Base-by-base conservation (phyloP, 2,329 filamentous ascomycete species). In the Colletotrichum acutatum region DNA sequence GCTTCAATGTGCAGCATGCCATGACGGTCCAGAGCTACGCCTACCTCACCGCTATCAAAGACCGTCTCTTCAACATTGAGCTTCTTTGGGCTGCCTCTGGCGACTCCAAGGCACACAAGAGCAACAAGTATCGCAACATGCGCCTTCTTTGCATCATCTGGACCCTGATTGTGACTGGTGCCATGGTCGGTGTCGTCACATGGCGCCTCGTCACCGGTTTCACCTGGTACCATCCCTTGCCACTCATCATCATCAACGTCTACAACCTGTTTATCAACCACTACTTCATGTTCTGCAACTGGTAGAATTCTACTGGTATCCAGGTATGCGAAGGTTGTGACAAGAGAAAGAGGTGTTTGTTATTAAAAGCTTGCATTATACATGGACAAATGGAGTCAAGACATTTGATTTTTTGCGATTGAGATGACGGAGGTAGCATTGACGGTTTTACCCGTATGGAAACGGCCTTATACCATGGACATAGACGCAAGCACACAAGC, bases 71-170 rank as follows among this genome's bases (percentile, higher is more conserved):
- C 60, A 82, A 82, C 26, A 80, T 80, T 49, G 81, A 82, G 68
- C 78, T 85, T 37, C 77, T 81, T 12, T 84, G 83, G 83, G 82
- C 81, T 1, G 81, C 83, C 0, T 81, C 78, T 2, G 83, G 83
- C 9, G 82, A 84, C 68, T 78, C 78, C 34, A 84, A 84, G 72
- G 81, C 81, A 2, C 82, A 84, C 76, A 83, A 81, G 77, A 82
- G 79, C 75, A 80, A 84, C 79, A 83, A 84, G 76, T 84, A 83
- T 74, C 79, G 82, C 69, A 84, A 84, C 74, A 84, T 85, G 83
- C 78, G 83, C 11, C 76, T 84, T 12, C 77, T 84, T 5, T 82
- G 80, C 68, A 82, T 81, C 76, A 56, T 79, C 32, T 85, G 83
- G 83, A 82, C 78, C 11, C 72, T 82, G 4, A 57, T 76, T 7